Evolutionary conservation across 73 alveolate genomes (phyloP).

Genomic region (Stentor roeselii): DNA sequence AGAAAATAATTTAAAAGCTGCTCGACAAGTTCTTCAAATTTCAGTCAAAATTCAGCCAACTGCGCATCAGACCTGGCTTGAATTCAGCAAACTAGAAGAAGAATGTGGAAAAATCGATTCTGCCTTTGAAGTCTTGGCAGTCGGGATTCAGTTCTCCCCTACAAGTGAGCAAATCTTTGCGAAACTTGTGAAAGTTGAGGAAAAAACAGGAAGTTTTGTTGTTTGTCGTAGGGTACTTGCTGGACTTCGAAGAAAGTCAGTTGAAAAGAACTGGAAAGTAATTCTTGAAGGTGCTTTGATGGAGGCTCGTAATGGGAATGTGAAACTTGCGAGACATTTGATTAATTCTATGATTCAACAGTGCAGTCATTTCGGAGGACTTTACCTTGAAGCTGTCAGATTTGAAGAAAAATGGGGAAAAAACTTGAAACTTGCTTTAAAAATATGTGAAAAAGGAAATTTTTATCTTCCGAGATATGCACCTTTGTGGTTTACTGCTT

Average conservation of each 20-base stretch:
- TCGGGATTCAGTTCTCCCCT: slow-evolving; percentile 56
- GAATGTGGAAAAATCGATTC: slow-evolving; percentile 58
- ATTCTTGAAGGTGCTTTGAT: slow-evolving; percentile 60
- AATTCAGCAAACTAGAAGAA: slow-evolving; percentile 70
- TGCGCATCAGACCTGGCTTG: slow-evolving; percentile 64
- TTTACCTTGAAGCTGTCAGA: slow-evolving; percentile 32
- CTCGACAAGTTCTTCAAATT: slow-evolving; percentile 40
- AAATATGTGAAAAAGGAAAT: slow-evolving; percentile 57
- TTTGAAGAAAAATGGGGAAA: slow-evolving; percentile 43
- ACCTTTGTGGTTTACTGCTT: slow-evolving; percentile 55
- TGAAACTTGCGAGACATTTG: slow-evolving; percentile 42
- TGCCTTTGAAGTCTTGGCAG: slow-evolving; percentile 42
- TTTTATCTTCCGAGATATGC: slow-evolving; percentile 40
- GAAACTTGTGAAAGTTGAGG: slow-evolving; percentile 54
- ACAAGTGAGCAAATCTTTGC: slow-evolving; percentile 52
- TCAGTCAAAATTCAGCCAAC: slow-evolving; percentile 32
- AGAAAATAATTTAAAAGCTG: slow-evolving; percentile 48
- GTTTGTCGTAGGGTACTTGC: slow-evolving; percentile 39
- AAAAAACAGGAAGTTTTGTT: slow-evolving; percentile 43
- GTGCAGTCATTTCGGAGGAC: slow-evolving; percentile 48
- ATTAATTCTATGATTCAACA: slow-evolving; percentile 37
- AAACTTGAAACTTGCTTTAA: slow-evolving; percentile 31
- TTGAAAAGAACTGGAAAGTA: slow-evolving; percentile 59
- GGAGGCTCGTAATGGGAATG: slow-evolving; percentile 58
- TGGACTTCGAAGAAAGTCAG: slow-evolving; percentile 30